Percentiles rank a stretch among this genome's conserved stretches.
Conservation (phyloP, 2,329 filamentous ascomycete genomes). For the Exophiala alcalophila region DNA sequence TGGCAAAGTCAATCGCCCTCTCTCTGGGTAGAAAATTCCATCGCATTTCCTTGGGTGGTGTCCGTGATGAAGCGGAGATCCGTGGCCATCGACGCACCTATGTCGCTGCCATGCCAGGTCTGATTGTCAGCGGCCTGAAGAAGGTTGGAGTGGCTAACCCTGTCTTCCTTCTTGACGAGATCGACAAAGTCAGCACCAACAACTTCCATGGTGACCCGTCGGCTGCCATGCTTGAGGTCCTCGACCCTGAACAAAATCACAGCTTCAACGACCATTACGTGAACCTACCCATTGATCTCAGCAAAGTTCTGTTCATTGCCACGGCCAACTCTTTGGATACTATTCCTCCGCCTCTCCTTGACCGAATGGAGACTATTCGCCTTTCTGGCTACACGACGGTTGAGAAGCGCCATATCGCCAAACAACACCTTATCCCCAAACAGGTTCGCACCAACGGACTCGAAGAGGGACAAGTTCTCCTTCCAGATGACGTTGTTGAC, state of each 20-base stretch:
- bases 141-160: slow-evolving; percentile 96
- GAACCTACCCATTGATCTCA: slow-evolving; percentile 90
- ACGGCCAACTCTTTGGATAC: slow-evolving; percentile 94
- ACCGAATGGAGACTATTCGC: slow-evolving; percentile 95
- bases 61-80: slow-evolving; percentile 95
- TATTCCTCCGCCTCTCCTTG: slow-evolving; percentile 87
- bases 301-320: slow-evolving; percentile 95
- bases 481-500: slow-evolving; percentile 81
- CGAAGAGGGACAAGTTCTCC: slow-evolving; percentile 66
- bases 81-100: slow-evolving; percentile 92
- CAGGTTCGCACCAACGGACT: slow-evolving; percentile 90
- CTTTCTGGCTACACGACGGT: slow-evolving; percentile 94
- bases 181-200: slow-evolving; percentile 89
- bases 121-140: slow-evolving; percentile 88
- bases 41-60: slow-evolving; percentile 90
- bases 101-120: slow-evolving; percentile 96
- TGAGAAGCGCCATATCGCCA: slow-evolving; percentile 93
- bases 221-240: slow-evolving; percentile 94
- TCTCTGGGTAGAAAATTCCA: slow-evolving; percentile 94
- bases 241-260: slow-evolving; percentile 96
- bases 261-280: slow-evolving; percentile 95
- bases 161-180: slow-evolving; percentile 93
- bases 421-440: slow-evolving; percentile 91
- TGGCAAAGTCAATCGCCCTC: slow-evolving; percentile 88
- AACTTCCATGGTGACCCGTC: slow-evolving; percentile 95